Base-by-base conservation (phyloP, 2,329 filamentous ascomycete species). In the Talaromyces funiculosus region DNA sequence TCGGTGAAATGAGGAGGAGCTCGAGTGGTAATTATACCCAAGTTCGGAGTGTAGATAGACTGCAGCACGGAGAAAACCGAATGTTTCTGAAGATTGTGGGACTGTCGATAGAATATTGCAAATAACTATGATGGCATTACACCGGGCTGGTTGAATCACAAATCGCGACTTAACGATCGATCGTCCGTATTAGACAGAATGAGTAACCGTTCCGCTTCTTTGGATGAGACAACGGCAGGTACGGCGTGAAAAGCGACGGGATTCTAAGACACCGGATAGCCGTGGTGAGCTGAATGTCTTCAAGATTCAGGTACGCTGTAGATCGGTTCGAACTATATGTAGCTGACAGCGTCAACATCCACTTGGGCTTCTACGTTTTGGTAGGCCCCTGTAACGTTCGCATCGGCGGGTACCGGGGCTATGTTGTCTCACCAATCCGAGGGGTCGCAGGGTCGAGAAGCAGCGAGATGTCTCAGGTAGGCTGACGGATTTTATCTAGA, bases 391-490 rank as follows among this genome's bases (percentile, higher is more conserved):
- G 57, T 53, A 51, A 53, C 24, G 43, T 43, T 59, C 43, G 53
- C 31, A n/a, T 40, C 45, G 35, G 57, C 43, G 57, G 57, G 47
- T 51, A 51, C 42, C 56, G 56, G 56, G 56, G 57, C 57, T 33
- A 53, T 59, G 57, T 42, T 57, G 18, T 35, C 47, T 59, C 57
- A 35, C 57, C 57, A 59, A 59, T 59, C 57, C 57, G 45, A 53
- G 45, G n/a, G 18, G 35, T 45, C 42, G 43, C 20, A 57, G 29
- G 42, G 62, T 64, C 64, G 64, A 64, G 62, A 53, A 64, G 60
- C 56, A 62, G 66, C 62, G 61, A 60, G 57, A 61, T 68, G 67
- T 68, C 66, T 68, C 66, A 68, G 65, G 64, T 59, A 31, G 54
- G 29, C 40, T 33, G 51, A 35, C 33, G 51, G 51, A 18, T 29